Base-by-base conservation (phyloP, 208 protist genomes). In the Trypanosoma vivax region DNA sequence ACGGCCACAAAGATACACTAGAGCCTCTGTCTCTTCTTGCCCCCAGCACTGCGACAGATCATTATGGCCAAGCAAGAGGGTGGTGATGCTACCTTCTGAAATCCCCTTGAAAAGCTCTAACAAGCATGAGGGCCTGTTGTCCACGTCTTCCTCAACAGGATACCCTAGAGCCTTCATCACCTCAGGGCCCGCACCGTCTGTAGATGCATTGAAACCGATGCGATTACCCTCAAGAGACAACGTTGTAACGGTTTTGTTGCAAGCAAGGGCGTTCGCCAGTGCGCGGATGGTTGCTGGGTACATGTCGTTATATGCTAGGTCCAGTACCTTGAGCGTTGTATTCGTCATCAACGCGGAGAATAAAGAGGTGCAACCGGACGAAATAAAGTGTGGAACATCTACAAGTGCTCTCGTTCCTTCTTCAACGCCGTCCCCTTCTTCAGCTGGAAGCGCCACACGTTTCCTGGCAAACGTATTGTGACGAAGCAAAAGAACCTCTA, bases 161-260 rank as follows among this genome's bases (percentile, higher is more conserved):
- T 69, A 52, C 40, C 57, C 28, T 47, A 51, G 46, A 19, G 60
- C 58, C 24, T 50, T 41, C 19, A 65, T 6, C 9, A 65, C 37
- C 7, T 23, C 49, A 29, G 58, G 30, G 40, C 53, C 60, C 60
- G 53, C 55, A 48, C 53, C 41, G 35, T 57, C 47, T 23, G 60
- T 34, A 18, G 50, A 58, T 31, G 51, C 60, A 33, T 47, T 50
- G 34, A 59, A 69, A 0, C 66, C 75, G 18, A 90, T 54, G 13
- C 68, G 55, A 40, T 90, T 93, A n/a, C 86, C 79, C 37, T 88
- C 79, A 1, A 93, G 52, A 7, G 60, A 59, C 9, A 93, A 65
- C 1, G 59, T 72, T 18, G 25, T 48, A 19, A 93, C 39, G 1
- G 57, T 68, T 0, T 27, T 46, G 66, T 90, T 93, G 3, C 58